Percentiles rank a stretch among this genome's conserved stretches.
phyloP scores from a whole-genome alignment of 805 yeast genomes.

The Brettanomyces nanus region DNA sequence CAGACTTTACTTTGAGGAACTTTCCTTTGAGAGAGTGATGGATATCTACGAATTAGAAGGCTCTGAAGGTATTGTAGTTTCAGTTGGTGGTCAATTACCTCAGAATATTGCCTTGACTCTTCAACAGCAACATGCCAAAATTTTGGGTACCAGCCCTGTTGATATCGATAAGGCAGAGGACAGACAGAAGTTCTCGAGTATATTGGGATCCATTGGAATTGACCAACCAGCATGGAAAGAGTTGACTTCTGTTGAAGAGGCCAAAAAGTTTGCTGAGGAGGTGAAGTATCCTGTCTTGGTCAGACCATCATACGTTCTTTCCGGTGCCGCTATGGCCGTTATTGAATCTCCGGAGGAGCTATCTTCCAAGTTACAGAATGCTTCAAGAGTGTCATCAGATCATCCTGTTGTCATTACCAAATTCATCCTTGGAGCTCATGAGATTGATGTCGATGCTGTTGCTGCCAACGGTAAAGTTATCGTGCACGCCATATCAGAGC shows the following conservation, averaged over 20 bases:
- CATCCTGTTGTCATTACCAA: slow-evolving; percentile 97
- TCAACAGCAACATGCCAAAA: slow-evolving; percentile 76
- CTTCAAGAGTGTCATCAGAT: slow-evolving; percentile 88
- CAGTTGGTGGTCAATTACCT: slow-evolving; percentile 97
- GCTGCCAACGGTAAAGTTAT: slow-evolving; percentile 82
- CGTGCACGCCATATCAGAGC: slow-evolving; percentile 95
- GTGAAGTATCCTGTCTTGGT: slow-evolving; percentile 95
- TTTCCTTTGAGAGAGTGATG: slow-evolving; percentile 91
- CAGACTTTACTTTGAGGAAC: slow-evolving; percentile 91
- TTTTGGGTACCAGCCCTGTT: slow-evolving; percentile 89
- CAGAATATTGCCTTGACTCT: slow-evolving; percentile 89
- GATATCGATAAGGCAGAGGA: slow-evolving; percentile 97
- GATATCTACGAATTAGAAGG: slow-evolving; percentile 92
- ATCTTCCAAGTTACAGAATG: slow-evolving; percentile 73
- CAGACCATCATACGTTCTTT: slow-evolving; percentile 93
- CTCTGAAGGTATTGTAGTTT: slow-evolving; percentile 85
- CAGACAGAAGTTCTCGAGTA: slow-evolving; percentile 94
- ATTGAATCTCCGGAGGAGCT: slow-evolving; percentile 74
- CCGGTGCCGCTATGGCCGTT: slow-evolving; percentile 99
- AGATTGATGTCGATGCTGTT: slow-evolving; percentile 95
- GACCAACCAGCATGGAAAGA: slow-evolving; percentile 99
- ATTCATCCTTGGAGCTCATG: slow-evolving; percentile 92
- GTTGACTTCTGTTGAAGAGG: slow-evolving; percentile 77
- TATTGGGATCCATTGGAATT: slow-evolving; percentile 83
- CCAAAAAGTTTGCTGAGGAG: slow-evolving; percentile 72